Evolutionary conservation across 139 green algal species (phyloP), one percentile per base, ranked within the genome.

Genomic region (Chlorella sp.): DNA sequence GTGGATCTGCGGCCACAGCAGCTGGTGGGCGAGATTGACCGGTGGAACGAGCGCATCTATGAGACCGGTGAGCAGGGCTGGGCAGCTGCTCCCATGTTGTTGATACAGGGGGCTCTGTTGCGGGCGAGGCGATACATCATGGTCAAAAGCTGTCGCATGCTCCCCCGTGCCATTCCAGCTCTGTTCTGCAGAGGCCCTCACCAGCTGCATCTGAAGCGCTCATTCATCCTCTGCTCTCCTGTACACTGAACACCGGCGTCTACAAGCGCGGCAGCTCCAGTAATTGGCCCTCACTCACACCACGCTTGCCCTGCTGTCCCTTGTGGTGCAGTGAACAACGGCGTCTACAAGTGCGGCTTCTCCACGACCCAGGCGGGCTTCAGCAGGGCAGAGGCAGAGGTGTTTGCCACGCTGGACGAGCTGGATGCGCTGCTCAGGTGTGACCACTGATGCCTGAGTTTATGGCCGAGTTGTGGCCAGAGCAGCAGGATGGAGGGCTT

Each of bases 291-390:
- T n/a, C 22, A 54, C 28, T 60, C 38, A 20, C 40, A 14, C 38
- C 28, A 28, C 22, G 8, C 58, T 54, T 70, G 7, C 2, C 36
- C 17, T 6, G 2, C 20, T 82, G 6, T 24, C 76, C 54, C 32
- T 19, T 24, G 51, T 24, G 13, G 34, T 48, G 60, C 79, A 44
- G 86, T 98, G 32, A 97, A 97, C 92, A 98, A 98, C 77, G 95
- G 92, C 4, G 92, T 96, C 28, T 97, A 97, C 83, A 85, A 81
- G 69, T 92, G 83, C 41, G 95, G 95, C 41, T 98, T 98, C 76
- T 78, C 91, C 54, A 98, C 95, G 34, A 94, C 77, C 0, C 95
- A 98, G 84, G 85, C 51, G 2, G 95, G 92, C 6, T 98, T 98
- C 75, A 90, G 95, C n/a, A 36, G 70, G 0, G 92, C 92, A 7